Conservation (phyloP, 164 flowering plant species). For the Paratinospora sagittata region DNA sequence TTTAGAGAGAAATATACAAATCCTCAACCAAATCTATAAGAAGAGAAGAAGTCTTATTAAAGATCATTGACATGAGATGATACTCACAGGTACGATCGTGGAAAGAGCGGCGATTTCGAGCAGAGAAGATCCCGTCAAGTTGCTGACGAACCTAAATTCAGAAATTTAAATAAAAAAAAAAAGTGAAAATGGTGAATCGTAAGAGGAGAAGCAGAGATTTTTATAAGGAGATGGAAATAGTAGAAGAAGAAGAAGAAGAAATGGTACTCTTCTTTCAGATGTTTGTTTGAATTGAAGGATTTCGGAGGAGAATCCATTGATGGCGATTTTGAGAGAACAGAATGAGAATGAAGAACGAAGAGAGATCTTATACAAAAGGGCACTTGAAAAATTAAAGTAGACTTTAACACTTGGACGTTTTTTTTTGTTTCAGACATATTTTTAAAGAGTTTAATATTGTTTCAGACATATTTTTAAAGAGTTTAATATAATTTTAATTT, state of each 20-base stretch:
- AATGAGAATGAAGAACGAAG: too few species aligned
- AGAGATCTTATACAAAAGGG: too few species aligned
- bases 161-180: neutral
- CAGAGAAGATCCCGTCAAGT: slow-evolving; percentile 79
- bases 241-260: neutral
- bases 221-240: neutral
- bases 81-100: slow-evolving; percentile 45
- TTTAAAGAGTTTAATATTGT: too few species aligned
- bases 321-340: neutral
- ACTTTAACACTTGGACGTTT: too few species aligned
- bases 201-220: neutral
- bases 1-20: neutral
- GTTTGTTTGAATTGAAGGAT: slow-evolving; percentile 59
- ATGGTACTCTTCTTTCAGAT: slow-evolving; percentile 63
- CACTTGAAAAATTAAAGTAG: too few species aligned
- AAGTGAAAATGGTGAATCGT: neutral
- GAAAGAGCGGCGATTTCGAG: slow-evolving; percentile 54
- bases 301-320: slow-evolving; percentile 40
- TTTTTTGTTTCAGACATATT: too few species aligned
- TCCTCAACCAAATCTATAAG: neutral
- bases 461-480: too few species aligned
- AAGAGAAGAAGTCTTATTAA: neutral
- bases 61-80: neutral
- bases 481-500: too few species aligned
- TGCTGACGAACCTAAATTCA: slow-evolving; percentile 71